Evolutionary conservation across 2,329 filamentous ascomycete species (phyloP).

Genomic region (Penicillium sp.): DNA sequence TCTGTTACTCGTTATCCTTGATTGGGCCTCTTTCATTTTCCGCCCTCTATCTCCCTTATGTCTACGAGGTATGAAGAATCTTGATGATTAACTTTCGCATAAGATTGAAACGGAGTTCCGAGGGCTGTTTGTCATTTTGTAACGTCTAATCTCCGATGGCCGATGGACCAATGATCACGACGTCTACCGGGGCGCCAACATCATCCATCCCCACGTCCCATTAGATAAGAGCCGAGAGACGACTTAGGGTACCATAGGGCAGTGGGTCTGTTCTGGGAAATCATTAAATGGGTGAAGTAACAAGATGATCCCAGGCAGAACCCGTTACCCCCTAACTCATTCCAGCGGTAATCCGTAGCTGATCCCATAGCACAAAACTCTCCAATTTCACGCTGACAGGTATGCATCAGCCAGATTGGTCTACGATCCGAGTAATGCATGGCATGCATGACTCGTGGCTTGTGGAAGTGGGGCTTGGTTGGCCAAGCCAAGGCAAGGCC

Average conservation of each 20-base stretch:
- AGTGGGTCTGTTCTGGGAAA: neutral
- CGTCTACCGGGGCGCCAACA: neutral
- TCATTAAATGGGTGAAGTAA: too few species aligned
- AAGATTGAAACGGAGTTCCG: neutral
- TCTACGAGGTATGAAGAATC: conserved; percentile 3
- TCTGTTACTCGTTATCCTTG: conserved; percentile 6
- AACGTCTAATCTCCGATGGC: neutral
- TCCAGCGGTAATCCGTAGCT: neutral
- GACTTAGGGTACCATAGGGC: neutral
- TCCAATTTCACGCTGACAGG: neutral
- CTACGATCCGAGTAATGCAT: conserved; percentile 15
- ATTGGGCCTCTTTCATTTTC: neutral
- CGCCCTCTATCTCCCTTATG: neutral
- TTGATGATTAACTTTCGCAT: neutral
- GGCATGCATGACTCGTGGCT: conserved; percentile 28
- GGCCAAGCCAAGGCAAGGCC: neutral
- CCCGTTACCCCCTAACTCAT: neutral
- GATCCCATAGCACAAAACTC: neutral
- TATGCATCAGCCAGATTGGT: conserved; percentile 18
- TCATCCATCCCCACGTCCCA: neutral
- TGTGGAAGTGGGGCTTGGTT: neutral
- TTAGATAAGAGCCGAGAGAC: conserved; percentile 2
- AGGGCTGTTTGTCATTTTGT: neutral
- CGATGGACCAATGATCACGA: neutral
- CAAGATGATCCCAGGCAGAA: too few species aligned